Evolutionary conservation across 192 early-diverging fungal species (phyloP).

Genomic region (Backusella australiensis): DNA sequence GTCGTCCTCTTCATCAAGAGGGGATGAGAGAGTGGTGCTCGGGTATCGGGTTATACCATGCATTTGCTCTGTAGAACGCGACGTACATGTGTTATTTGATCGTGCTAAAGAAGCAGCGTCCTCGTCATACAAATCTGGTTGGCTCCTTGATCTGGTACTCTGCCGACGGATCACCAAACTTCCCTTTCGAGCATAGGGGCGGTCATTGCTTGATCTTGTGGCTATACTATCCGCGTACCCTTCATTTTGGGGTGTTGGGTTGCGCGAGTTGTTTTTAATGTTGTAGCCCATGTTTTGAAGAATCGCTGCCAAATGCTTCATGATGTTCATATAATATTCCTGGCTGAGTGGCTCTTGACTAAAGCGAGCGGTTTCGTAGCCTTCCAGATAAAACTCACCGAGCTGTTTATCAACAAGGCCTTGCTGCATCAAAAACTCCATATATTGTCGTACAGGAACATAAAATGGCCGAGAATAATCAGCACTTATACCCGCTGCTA

Average conservation of each 20-base stretch:
- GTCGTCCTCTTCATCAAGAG: not conserved
- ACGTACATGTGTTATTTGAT: not conserved
- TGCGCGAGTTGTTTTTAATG: constrained; percentile 25
- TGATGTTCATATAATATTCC: constrained; percentile 49
- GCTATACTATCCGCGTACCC: not conserved
- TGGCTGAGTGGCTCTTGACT: constrained; percentile 37
- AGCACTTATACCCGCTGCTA: constrained; percentile 35
- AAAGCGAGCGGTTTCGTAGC: constrained; percentile 57
- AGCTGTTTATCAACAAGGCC: constrained; percentile 41
- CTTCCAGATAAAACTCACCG: constrained; percentile 50
- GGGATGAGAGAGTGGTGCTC: not conserved
- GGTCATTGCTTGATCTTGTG: not conserved
- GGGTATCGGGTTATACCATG: not conserved
- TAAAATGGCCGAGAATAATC: constrained; percentile 44
- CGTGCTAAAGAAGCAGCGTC: not conserved
- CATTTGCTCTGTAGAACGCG: not conserved
- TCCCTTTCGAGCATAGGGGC: not conserved
- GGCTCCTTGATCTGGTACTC: not conserved
- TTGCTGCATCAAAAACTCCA: constrained; percentile 50
- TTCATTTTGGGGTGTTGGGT: not conserved
- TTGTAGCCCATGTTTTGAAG: constrained; percentile 45
- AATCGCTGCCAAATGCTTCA: constrained; percentile 49
- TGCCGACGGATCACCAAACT: not conserved
- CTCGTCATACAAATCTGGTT: not conserved
- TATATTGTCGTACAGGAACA: constrained; percentile 50